These are phyloP conservation scores for Ceratobasidium sp. DNA, from an alignment of 1,284 basidiomycete species.

Conservation along the genomic window DNA sequence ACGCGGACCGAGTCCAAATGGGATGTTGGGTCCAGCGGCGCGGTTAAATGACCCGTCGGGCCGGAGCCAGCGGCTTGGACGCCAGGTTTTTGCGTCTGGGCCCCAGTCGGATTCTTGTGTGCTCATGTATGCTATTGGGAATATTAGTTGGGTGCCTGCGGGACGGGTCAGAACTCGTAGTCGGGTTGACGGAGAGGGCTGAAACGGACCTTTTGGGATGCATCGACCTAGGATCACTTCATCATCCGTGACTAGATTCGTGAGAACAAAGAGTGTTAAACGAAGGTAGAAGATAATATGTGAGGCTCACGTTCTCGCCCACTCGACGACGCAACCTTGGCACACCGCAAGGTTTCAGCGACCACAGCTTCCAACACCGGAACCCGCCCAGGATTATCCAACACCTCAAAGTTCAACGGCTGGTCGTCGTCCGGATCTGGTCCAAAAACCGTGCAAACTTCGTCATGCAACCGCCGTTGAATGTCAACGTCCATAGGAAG, in stretches of 20 bases:
- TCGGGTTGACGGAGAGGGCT: neutral
- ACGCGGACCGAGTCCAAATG: conserved; percentile 34
- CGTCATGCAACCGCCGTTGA: conserved; percentile 18
- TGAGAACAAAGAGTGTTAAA: neutral
- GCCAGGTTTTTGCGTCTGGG: conserved; percentile 30
- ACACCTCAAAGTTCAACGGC: conserved; percentile 5
- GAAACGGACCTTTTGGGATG: conserved; percentile 17
- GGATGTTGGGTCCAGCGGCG: conserved; percentile 18
- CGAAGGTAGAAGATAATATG: neutral
- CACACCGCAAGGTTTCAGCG: conserved; percentile 34
- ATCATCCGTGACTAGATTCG: neutral
- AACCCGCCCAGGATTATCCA: neutral
- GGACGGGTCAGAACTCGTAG: neutral
- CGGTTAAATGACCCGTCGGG: conserved; percentile 33
- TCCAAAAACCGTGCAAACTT: conserved; percentile 11
- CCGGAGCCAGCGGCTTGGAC: conserved; percentile 25
- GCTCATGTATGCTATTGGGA: conserved; percentile 14
- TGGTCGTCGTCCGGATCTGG: neutral
- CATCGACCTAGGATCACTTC: neutral
- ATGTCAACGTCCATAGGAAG: conserved; percentile 16
- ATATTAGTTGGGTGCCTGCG: conserved; percentile 15
- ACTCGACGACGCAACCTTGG: neutral
- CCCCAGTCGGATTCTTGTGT: conserved; percentile 30
- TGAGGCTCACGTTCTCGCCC: conserved; percentile 17
- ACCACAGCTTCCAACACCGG: conserved; percentile 37